Base-by-base conservation (phyloP, 2,329 filamentous ascomycete species). In the Calonectria hongkongensis region DNA sequence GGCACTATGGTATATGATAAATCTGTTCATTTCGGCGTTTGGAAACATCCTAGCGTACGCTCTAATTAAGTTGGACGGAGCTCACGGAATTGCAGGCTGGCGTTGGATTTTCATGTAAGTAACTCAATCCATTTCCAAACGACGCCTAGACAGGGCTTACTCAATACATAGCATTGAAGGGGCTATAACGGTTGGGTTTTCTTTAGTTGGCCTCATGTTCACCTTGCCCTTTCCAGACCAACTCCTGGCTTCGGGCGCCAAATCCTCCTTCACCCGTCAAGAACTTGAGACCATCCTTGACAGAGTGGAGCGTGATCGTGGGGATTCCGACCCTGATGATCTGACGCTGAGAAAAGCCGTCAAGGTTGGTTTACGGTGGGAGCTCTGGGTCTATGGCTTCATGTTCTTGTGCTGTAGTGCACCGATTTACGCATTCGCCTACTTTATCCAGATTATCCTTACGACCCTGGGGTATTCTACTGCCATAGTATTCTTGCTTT, bases 361-460 rank as follows among this genome's bases (percentile, higher is more conserved):
- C 4, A 72, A 65, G 6, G 80, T 83, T 43, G 80, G 81, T 2
- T 70, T 82, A 1, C 83, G 87, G 65, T 80, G 81, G 71, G 86
- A 87, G 73, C 79, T 87, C 21, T 88, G 86, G 85, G 82, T 71
- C 1, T 86, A 84, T 68, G 81, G 81, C 4, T 73, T 80, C 25
- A 78, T 85, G 68, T 82, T 80, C 66, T 82, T 84, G 79, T 87
- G 87, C 76, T 85, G 87, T 13, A 91, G 90, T 0, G 89, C 89
- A 2, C 87, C 90, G n/a, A 87, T 87, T 0, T 92, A 92, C 77
- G 88, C 90, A 0, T 86, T 92, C 28, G 88, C 89, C 2, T 92
- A 90, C 80, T 92, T 92, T 82, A 83, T 92, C 3, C 90, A 90
- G 2, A 88, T 92, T 76, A 92, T 93, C 74, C 86, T 93, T 3